Base-by-base conservation (phyloP, 257 asterid species). In the Jacaranda mimosifolia region DNA sequence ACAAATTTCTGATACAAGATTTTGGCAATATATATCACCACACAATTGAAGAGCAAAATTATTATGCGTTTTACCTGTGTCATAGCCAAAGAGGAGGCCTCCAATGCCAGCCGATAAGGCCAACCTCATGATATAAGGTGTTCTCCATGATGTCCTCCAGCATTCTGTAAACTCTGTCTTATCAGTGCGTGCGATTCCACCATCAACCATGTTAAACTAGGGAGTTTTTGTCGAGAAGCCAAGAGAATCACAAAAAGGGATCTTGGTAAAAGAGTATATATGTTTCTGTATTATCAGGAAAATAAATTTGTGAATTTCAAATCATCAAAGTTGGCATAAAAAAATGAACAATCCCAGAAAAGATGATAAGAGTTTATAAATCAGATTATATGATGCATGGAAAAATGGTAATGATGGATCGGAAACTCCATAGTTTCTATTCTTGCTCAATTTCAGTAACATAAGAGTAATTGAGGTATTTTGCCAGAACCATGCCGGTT, bases 101-200 rank as follows among this genome's bases (percentile, higher is more conserved):
- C 87, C 85, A 36, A 85, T 69, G 77, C 89, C 89, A 15, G 89
- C 89, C 1, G 90, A 81, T 17, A 86, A 77, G 73, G 87, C 87
- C 59, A 86, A 64, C 32, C 82, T 75, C 87, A 81, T 83, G 43
- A 83, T 86, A 17, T 76, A 86, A 14, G 90, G 90, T 3, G 87
- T 83, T 39, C 51, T 39, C 83, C 71, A 74, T 63, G 87, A 18
- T 1, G 85, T 85, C 63, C 64, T 79, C 90, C 86, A 86, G 55
- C 90, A 86, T 70, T 83, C 88, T 17, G 87, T 81, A 39, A 86
- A 81, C 76, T 83, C 80, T 46, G 84, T 80, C 21, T 83, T 79
- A 15, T 83, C 85, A 7, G 83, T 74, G 2, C 2, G 19, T 6
- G 76, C 2, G n/a, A 70, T 15, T 62, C 79, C 79, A 4, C 70